Evolutionary conservation across 2,329 filamentous ascomycete species (phyloP), one percentile per base, ranked within the genome.

Genomic region (Fonsecaea monophora): DNA sequence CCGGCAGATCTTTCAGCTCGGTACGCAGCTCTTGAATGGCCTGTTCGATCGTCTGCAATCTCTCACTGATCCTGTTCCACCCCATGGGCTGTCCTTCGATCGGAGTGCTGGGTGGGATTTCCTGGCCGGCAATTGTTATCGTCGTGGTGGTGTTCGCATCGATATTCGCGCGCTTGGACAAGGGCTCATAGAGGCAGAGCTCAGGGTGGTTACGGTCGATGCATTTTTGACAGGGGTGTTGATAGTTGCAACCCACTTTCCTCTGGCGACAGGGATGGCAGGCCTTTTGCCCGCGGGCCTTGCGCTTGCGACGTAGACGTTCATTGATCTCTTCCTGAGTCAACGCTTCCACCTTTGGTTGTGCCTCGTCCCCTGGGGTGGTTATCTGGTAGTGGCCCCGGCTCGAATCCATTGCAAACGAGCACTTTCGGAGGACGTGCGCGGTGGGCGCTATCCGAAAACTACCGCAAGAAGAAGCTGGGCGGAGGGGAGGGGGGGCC

Each of bases 191-290:
- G 10, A 80, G 80, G 67, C 80, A 82, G 13, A 82, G 76, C 40
- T 82, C 78, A 42, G 79, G 79, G 71, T 82, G 80, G 68, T 82
- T 80, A 64, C 80, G 78, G 71, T 82, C 82, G 38, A 82, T 78
- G 64, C 80, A 82, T 18, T 79, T 79, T 66, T 82, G 79, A 71
- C 80, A 82, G 3, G 80, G 80, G 3, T 73, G 68, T 2, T 21
- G 57, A 2, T 73, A 73, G 48, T 78, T 75, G 45, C 77, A 78
- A 66, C 77, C 77, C 12, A 78, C 76, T 58, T 78, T 77, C n/a
- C 77, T 73, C 62, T 77, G 74, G 15, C 73, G 73, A 64, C 76
- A 77, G 4, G 76, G 75, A 65, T 78, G 77, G 40, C 76, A 78
- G 5, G 77, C 76, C 55, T 71, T 73, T 2, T 71, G 57, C 63